These are phyloP conservation scores for Aspergillus quadrilineatus DNA, from an alignment of 2,329 filamentous ascomycete genomes.

Conservation along the genomic window DNA sequence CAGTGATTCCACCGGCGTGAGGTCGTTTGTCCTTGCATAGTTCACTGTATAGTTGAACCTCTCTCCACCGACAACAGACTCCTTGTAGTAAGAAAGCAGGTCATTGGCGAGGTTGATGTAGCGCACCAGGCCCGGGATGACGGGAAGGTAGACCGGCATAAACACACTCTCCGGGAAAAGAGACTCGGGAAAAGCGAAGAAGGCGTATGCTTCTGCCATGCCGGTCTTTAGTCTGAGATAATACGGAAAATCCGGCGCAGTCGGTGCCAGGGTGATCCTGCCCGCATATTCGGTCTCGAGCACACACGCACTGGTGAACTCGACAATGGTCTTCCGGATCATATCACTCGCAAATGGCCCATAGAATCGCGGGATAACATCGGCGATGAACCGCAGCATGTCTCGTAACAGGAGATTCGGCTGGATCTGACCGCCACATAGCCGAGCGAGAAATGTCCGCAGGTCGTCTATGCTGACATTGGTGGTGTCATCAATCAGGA, in stretches of 20 bases:
- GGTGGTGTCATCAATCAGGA: neutral
- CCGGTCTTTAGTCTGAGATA: neutral
- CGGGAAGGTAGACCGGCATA: neutral
- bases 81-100: neutral
- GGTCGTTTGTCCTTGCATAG: neutral
- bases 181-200: neutral
- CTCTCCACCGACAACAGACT: neutral
- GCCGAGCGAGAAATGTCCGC: neutral
- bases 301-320: neutral
- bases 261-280: neutral
- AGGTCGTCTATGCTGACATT: neutral
- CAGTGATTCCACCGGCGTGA: neutral
- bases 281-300: neutral
- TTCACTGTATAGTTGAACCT: neutral
- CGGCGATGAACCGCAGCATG: neutral
- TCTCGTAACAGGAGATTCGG: neutral
- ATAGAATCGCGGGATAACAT: neutral
- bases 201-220: neutral
- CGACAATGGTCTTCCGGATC: neutral
- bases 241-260: neutral
- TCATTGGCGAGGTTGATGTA: constrained; percentile 1
- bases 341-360: neutral
- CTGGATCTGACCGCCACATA: neutral
- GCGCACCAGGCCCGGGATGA: neutral
- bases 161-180: neutral